Percentiles rank a stretch among this genome's conserved stretches.
Evolutionary conservation across 148 eudicot species (phyloP).

Genomic region (Arctostaphylos glauca): DNA sequence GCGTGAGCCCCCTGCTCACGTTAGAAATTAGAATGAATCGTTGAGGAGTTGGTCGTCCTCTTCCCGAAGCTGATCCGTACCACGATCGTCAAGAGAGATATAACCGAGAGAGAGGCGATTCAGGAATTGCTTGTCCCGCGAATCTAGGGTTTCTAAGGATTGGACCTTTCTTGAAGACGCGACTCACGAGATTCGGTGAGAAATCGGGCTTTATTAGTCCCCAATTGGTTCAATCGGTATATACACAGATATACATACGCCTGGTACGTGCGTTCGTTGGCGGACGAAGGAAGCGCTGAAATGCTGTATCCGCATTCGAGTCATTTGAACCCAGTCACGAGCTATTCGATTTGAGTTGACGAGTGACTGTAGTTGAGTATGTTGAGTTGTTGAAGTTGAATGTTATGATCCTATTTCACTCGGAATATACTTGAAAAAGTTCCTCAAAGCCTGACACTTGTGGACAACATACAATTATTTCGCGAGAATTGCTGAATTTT

Average conservation of each 20-base stretch:
- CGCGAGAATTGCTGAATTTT: background rate
- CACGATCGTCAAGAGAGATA: background rate
- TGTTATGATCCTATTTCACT: background rate
- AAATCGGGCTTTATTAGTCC: background rate
- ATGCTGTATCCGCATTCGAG: background rate
- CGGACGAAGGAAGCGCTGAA: background rate
- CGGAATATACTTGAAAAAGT: background rate
- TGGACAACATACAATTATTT: background rate
- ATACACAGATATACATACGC: background rate
- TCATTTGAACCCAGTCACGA: no score
- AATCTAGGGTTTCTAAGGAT: slow-evolving; percentile 15
- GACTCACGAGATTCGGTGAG: background rate
- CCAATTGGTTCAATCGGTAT: background rate
- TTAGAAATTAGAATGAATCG: background rate
- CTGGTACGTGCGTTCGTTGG: background rate
- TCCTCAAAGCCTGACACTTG: background rate
- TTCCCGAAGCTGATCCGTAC: background rate
- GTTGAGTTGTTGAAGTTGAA: background rate
- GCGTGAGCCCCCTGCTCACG: background rate
- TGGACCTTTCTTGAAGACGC: background rate
- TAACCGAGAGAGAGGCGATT: background rate
- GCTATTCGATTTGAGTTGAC: background rate
- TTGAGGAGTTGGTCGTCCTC: background rate
- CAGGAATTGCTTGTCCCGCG: background rate
- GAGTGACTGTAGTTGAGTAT: background rate